Evolutionary conservation across 371 early-diverging fungal genomes (phyloP).

Genomic region (Mortierella polycephala): DNA sequence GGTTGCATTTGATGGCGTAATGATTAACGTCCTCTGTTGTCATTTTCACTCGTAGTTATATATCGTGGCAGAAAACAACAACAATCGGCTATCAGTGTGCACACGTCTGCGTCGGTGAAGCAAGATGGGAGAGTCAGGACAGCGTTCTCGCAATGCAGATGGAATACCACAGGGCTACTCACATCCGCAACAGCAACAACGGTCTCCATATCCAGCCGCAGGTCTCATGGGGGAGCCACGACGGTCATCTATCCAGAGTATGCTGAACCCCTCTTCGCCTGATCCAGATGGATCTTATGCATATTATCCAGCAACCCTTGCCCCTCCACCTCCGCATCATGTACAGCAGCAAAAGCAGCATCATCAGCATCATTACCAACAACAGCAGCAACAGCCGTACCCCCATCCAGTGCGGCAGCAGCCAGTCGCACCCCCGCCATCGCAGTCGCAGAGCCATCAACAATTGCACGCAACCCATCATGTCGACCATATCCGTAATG

Average conservation of each 20-base stretch:
- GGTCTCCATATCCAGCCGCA: slow-evolving; percentile 9
- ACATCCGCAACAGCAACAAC: slow-evolving; percentile 19
- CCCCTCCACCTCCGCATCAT: slow-evolving; percentile 9
- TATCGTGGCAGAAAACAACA: neutral
- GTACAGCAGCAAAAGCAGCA: slow-evolving; percentile 10
- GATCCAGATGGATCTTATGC: slow-evolving; percentile 27
- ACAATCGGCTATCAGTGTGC: neutral
- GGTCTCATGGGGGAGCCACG: slow-evolving; percentile 27
- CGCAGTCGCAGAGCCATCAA: slow-evolving; percentile 19
- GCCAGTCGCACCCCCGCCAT: slow-evolving; percentile 12
- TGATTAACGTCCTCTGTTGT: no score
- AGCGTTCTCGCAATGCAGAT: slow-evolving; percentile 3
- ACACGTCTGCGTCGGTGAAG: neutral
- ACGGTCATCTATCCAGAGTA: slow-evolving; percentile 49
- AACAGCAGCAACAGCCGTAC: slow-evolving; percentile 17
- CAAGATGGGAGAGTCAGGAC: slow-evolving; percentile 35
- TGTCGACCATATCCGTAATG: slow-evolving; percentile 18
- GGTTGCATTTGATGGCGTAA: no score
- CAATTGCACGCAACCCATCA: slow-evolving; percentile 18
- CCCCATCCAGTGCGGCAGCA: slow-evolving; percentile 23
- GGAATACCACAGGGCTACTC: slow-evolving; percentile 11
- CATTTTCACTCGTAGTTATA: no score
- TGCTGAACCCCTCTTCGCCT: slow-evolving; percentile 47
- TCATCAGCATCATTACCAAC: neutral
- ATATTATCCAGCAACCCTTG: slow-evolving; percentile 21